Conservation (phyloP, 2,329 filamentous ascomycete genomes). For the Ustulina deusta region DNA sequence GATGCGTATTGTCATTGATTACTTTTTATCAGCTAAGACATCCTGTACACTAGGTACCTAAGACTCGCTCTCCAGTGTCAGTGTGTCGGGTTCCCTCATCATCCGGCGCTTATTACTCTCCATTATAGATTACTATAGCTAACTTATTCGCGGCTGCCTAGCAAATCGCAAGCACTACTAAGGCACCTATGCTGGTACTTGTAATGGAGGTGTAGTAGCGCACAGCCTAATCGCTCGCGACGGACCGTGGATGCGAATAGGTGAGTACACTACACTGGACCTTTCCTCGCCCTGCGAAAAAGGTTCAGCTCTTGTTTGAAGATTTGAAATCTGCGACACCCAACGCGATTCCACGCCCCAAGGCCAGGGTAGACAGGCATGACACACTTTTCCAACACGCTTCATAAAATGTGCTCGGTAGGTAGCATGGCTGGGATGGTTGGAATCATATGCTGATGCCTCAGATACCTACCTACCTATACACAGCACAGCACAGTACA, state of each 20-base stretch:
- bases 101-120: not conserved
- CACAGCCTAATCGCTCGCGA: not conserved
- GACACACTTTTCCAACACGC: not conserved
- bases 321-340: constrained; percentile 25
- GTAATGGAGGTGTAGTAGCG: not conserved
- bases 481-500: not conserved
- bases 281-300: constrained; percentile 7
- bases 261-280: too few relatives aligned
- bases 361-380: not conserved
- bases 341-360: constrained; percentile 9
- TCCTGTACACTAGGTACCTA: constrained; percentile 9
- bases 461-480: not conserved
- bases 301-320: constrained; percentile 27
- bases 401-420: too few relatives aligned
- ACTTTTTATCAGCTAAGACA: not conserved
- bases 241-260: not conserved
- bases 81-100: constrained; percentile 2
- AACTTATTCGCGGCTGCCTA: not conserved
- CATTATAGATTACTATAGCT: not conserved
- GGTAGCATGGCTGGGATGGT: constrained; percentile 2
- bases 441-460: not conserved
- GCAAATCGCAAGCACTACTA: constrained; percentile 12
- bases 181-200: not conserved
- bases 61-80: constrained; percentile 6
- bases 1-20: constrained; percentile 15